These are phyloP conservation scores for Yarrowia hollandica DNA, from an alignment of 805 yeast genomes.

Conservation along the genomic window DNA sequence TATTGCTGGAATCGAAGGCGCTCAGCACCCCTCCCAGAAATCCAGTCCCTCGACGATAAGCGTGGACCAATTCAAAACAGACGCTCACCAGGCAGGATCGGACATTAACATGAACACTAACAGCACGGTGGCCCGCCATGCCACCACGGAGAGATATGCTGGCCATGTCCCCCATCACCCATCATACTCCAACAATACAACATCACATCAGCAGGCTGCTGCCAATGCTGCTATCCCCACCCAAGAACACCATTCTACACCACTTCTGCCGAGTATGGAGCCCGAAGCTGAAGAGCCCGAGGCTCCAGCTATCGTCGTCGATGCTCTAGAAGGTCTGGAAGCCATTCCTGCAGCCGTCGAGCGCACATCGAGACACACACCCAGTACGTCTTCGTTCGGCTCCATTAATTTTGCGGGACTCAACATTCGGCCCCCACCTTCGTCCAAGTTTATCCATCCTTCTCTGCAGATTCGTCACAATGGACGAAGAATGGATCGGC, in stretches of 20 bases:
- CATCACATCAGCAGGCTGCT: too few relatives aligned
- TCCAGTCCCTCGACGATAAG: not conserved
- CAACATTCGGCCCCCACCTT: not conserved
- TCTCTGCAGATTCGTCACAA: conserved; percentile 17
- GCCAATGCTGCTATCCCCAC: not conserved
- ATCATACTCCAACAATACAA: too few relatives aligned
- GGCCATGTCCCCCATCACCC: not conserved
- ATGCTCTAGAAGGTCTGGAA: not conserved
- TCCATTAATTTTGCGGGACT: conserved; percentile 22
- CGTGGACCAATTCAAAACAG: conserved; percentile 9
- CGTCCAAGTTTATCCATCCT: conserved; percentile 17
- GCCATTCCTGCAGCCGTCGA: not conserved
- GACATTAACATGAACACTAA: conserved; percentile 5
- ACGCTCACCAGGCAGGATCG: not conserved
- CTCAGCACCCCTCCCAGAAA: not conserved
- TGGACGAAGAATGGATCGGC: conserved; percentile 9
- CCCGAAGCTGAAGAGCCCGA: not conserved
- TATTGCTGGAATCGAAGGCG: not conserved
- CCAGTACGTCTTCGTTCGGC: conserved; percentile 3
- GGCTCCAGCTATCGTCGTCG: not conserved
- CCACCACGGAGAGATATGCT: not conserved
- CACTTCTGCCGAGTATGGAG: conserved; percentile 7
- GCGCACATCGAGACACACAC: not conserved
- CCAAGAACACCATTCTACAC: not conserved
- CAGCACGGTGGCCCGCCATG: not conserved